Evolutionary conservation across 2,329 filamentous ascomycete genomes (phyloP), one percentile per base, ranked within the genome.

Genomic region (Colletotrichum phormii): DNA sequence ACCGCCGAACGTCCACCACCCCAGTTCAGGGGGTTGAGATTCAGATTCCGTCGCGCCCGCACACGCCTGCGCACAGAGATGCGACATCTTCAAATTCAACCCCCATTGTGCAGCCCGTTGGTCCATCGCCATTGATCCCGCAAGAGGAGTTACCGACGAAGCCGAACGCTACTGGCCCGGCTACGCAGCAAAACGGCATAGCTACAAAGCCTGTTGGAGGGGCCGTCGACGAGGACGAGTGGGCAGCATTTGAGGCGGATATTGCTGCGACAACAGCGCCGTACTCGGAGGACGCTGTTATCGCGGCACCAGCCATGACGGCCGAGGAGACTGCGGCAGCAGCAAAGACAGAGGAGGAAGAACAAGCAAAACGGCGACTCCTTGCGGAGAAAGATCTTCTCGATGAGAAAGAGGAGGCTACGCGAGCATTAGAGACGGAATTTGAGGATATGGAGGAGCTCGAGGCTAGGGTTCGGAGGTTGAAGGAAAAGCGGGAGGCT

Each of bases 191-290:
- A 5, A 35, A 75, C 54, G 71, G 76, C 42, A 71, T 77, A 12
- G 54, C 76, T n/a, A 68, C 75, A 53, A 64, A 67, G 22, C 62
- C 59, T 64, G 46, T 68, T 22, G 65, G 76, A 54, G 71, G 75
- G 22, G 75, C 79, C 8, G 83, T 86, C 9, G 91, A 95, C 79
- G 94, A 97, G 78, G 90, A 92, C 66, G 94, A 97, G 82, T 97
- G 94, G 93, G 93, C 94, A 2, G 94, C 94, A 9, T 97, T 97
- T 79, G 93, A 98, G 80, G 93, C 93, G 3, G 94, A 97, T 66
- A 91, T 97, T 67, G 92, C 91, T 22, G 83, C 84, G 35, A 79
- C 84, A 29, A 76, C 80, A 33, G 78, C 78, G 2, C 77, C 83
- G 2, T 82, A 82, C 74, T 77, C 80, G 26, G 79, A 82, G 54